Conservation (phyloP, 805 yeast genomes). For the Nakazawaea sp. region DNA sequence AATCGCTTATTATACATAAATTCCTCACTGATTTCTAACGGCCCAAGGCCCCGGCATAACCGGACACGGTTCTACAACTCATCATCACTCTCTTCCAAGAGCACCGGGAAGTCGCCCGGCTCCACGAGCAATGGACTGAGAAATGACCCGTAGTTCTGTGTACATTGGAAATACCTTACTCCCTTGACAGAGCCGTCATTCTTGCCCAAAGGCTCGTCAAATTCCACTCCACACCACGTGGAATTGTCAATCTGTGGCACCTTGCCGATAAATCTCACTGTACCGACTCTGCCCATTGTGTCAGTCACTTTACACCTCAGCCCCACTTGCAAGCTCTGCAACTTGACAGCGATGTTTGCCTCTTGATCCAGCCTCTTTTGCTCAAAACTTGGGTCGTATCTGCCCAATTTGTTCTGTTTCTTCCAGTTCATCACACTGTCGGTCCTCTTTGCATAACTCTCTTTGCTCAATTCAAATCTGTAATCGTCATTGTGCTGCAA, state of each 20-base stretch:
- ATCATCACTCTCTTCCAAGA: conserved; percentile 32
- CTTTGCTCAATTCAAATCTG: conserved; percentile 44
- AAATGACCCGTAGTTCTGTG: conserved; percentile 64
- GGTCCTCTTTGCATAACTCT: conserved; percentile 50
- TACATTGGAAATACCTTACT: conserved; percentile 47
- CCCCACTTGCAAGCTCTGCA: conserved; percentile 34
- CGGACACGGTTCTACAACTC: too few relatives aligned
- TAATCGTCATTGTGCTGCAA: conserved; percentile 25
- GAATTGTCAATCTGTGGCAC: conserved; percentile 53
- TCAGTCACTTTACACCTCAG: conserved; percentile 41
- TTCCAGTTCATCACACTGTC: conserved; percentile 79
- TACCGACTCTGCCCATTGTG: conserved; percentile 59
- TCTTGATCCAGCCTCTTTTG: conserved; percentile 19
- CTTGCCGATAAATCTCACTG: conserved; percentile 62
- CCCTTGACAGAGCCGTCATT: conserved; percentile 75
- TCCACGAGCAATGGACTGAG: conserved; percentile 64
- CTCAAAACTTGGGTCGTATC: conserved; percentile 53
- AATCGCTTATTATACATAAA: too few relatives aligned
- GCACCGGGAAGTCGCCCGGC: conserved; percentile 59
- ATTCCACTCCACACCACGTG: conserved; percentile 78
- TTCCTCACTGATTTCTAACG: too few relatives aligned
- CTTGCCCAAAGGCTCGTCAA: conserved; percentile 83
- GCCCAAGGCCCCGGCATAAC: too few relatives aligned
- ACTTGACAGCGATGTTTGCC: conserved; percentile 22
- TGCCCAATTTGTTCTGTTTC: conserved; percentile 56